Percentiles rank a stretch among this genome's conserved stretches.
Evolutionary conservation across 176 grass and related monocot genomes (phyloP).

Genomic region (Musa schizocarpa): DNA sequence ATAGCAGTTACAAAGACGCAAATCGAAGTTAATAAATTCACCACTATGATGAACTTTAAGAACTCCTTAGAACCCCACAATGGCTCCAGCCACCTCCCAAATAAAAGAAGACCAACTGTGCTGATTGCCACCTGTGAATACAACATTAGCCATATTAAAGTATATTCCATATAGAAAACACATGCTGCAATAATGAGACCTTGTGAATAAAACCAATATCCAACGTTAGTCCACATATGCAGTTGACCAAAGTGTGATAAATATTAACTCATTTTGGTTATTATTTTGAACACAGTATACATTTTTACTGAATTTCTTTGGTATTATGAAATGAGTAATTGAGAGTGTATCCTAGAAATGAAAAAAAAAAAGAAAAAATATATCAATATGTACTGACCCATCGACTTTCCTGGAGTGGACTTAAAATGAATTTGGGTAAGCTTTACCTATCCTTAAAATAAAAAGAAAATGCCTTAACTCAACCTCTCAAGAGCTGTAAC

Average conservation of each 20-base stretch:
- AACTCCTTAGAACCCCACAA: constrained; percentile 93
- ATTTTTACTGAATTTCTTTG: background rate
- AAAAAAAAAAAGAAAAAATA: background rate
- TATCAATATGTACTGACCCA: background rate
- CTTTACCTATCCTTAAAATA: too few relatives aligned
- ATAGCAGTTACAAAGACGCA: constrained; percentile 81
- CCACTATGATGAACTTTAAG: constrained; percentile 81
- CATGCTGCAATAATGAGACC: too few relatives aligned
- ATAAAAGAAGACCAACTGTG: constrained; percentile 75
- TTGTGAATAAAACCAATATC: background rate
- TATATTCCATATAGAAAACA: too few relatives aligned
- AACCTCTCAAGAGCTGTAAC: too few relatives aligned
- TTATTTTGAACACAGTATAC: background rate
- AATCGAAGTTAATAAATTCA: constrained; percentile 73
- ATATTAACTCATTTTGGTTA: background rate
- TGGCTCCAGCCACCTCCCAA: constrained; percentile 80
- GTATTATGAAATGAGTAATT: background rate
- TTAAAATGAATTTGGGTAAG: background rate
- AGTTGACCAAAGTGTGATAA: background rate
- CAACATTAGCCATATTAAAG: constrained; percentile 1
- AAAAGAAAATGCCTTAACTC: too few relatives aligned
- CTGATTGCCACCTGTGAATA: constrained; percentile 60
- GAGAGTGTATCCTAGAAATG: background rate
- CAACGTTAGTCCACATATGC: background rate
- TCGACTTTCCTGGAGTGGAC: background rate